Conservation (phyloP, 164 flowering plant species). For the Stephania yunnanensis region DNA sequence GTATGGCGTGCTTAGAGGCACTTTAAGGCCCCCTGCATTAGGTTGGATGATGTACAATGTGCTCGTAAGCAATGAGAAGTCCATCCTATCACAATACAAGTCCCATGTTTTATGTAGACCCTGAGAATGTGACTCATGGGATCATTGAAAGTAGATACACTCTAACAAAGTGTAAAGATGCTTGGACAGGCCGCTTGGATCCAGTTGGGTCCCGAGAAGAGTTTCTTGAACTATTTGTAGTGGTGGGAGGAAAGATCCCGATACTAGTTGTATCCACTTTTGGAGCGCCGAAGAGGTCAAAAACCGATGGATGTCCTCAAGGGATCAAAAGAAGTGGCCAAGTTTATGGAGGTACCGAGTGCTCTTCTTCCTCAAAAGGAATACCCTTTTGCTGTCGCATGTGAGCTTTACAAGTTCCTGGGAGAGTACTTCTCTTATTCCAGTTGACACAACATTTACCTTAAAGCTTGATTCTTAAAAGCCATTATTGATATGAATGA, state of each 20-base stretch:
- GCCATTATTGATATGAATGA: too few relatives aligned
- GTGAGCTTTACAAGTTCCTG: slow-evolving; percentile 69
- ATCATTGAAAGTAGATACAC: slow-evolving; percentile 67
- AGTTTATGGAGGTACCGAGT: slow-evolving; percentile 78
- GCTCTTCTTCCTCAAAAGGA: slow-evolving; percentile 97
- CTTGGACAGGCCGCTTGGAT: slow-evolving; percentile 91
- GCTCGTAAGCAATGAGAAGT: slow-evolving; percentile 88
- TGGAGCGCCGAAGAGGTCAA: slow-evolving; percentile 81
- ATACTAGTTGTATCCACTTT: slow-evolving; percentile 61
- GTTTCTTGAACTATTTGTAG: slow-evolving; percentile 60
- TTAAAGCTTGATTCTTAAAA: neutral
- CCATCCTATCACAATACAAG: slow-evolving; percentile 87
- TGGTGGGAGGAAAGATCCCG: slow-evolving; percentile 54
- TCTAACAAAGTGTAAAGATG: slow-evolving; percentile 71
- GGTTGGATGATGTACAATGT: slow-evolving; percentile 99
- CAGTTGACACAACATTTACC: neutral
- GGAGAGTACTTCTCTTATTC: slow-evolving; percentile 30
- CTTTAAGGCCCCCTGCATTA: slow-evolving; percentile 83
- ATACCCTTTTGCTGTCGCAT: slow-evolving; percentile 67
- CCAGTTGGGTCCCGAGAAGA: slow-evolving; percentile 78
- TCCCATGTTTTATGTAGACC: slow-evolving; percentile 87
- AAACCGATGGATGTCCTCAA: slow-evolving; percentile 93
- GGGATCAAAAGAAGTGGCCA: slow-evolving; percentile 74
- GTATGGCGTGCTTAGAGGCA: slow-evolving; percentile 80
- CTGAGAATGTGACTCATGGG: slow-evolving; percentile 68